Base-by-base conservation (phyloP, 768 basidiomycete species). In the Naganishia antarctica region DNA sequence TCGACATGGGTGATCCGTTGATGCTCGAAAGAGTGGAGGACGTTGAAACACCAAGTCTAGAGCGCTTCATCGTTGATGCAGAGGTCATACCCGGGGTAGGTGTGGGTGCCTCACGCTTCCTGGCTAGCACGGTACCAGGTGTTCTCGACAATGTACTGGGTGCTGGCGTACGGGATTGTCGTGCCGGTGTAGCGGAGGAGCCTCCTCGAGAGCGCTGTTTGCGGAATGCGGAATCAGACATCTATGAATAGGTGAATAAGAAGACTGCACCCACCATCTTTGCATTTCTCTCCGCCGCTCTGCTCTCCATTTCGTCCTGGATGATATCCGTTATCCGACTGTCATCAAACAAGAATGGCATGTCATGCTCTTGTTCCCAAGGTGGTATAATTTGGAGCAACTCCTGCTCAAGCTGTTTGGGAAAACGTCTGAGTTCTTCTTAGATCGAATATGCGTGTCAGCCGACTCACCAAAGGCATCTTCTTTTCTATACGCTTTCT, bases 401-500 rank as follows among this genome's bases (percentile, higher is more conserved):
- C 66, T 97, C 91, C 73, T 87, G 85, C 78, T 97, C 92, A 65
- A 97, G 83, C 93, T 97, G 68, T 2, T 28, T 28, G 25, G 47
- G 25, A 40, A 34, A 29, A n/a, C 57, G 16, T 53, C 63, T 23
- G 13, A 16, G 29, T 29, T 41, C 6, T 15, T 23, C 8, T 9
- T 9, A 25, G 3, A 9, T 18, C 43, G 44, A 25, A 57, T 51
- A 21, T 34, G 40, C 21, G 13, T 15, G 25, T 12, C 29, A 25
- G n/a, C n/a, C n/a, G 25, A 79, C 86, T 67, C 74, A 96, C 94
- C 73, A 88, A 84, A 28, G 94, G 94, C 73, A 96, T 97, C 79
- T 94, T 88, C 74, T 90, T 89, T 63, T 82, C 82, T 15, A 99
- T 91, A 29, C 93, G 82, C 76, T 97, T 98, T 60, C 94, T 83